phyloP scores from a whole-genome alignment of 2,329 filamentous ascomycete genomes.

The Aspergillus neoniger region DNA sequence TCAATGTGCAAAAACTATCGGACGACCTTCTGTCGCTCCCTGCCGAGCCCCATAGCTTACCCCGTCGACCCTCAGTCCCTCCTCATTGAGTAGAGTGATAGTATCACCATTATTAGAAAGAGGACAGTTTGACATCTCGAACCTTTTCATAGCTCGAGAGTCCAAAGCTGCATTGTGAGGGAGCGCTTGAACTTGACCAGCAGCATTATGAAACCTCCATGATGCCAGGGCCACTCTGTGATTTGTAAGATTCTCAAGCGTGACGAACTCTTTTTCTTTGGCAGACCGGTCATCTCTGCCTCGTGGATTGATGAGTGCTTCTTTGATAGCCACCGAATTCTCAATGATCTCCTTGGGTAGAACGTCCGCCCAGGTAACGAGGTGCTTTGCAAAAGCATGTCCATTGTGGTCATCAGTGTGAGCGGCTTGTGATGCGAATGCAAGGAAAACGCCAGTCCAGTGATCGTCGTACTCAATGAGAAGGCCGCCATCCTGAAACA shows the following conservation, averaged over 20 bases:
- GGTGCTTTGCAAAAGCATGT: slow-evolving; percentile 7
- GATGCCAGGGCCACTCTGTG: slow-evolving; percentile 10
- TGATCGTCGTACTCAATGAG: slow-evolving; percentile 13
- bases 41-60: slow-evolving; percentile 16
- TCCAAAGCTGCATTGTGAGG: slow-evolving; percentile 11
- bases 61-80: slow-evolving; percentile 20
- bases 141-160: slow-evolving; percentile 8
- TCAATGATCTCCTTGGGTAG: slow-evolving; percentile 7
- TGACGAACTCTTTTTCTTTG: slow-evolving; percentile 10
- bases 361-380: slow-evolving; percentile 15
- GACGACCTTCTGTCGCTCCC: neutral
- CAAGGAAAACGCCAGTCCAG: slow-evolving; percentile 21
- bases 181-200: slow-evolving; percentile 14
- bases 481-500: slow-evolving; percentile 21
- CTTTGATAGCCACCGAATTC: slow-evolving; percentile 15
- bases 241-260: slow-evolving; percentile 17
- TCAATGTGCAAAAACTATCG: neutral
- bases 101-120: slow-evolving; percentile 16
- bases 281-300: neutral
- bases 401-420: slow-evolving; percentile 19
- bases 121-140: slow-evolving; percentile 10
- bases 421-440: slow-evolving; percentile 19
- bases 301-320: slow-evolving; percentile 9
- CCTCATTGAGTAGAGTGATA: slow-evolving; percentile 19
- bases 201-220: slow-evolving; percentile 18